Conservation (phyloP, 768 basidiomycete genomes). For the Antrodiella citrinella region DNA sequence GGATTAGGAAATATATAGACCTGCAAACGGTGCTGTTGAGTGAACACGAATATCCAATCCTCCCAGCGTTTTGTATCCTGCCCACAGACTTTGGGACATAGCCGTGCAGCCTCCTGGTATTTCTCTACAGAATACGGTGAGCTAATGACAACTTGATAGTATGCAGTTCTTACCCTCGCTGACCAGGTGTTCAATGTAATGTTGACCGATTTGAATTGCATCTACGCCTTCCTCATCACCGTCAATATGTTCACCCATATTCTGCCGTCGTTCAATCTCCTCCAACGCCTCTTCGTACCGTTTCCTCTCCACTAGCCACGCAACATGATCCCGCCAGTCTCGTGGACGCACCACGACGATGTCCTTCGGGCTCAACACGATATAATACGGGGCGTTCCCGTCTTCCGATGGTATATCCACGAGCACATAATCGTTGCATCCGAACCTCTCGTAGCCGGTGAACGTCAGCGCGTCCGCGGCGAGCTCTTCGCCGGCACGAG, state of each 20-base stretch:
- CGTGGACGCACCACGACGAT: constrained; percentile 81
- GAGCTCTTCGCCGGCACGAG: constrained; percentile 81
- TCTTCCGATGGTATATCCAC: constrained; percentile 35
- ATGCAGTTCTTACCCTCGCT: constrained; percentile 48
- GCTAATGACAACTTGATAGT: too few species aligned
- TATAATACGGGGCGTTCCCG: constrained; percentile 46
- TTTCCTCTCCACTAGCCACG: constrained; percentile 83
- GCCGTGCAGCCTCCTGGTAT: constrained; percentile 70
- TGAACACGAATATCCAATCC: constrained; percentile 89
- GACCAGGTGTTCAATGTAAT: constrained; percentile 82
- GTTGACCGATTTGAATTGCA: constrained; percentile 68
- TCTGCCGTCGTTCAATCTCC: constrained; percentile 64
- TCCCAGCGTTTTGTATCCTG: constrained; percentile 85
- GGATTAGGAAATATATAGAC: constrained; percentile 32
- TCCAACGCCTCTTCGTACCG: constrained; percentile 86
- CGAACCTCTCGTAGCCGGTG: constrained; percentile 71
- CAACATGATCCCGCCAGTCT: constrained; percentile 83
- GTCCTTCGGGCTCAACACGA: constrained; percentile 83
- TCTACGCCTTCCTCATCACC: constrained; percentile 34
- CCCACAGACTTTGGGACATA: constrained; percentile 82
- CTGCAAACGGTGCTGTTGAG: constrained; percentile 70
- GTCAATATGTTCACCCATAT: constrained; percentile 22
- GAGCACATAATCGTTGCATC: constrained; percentile 87
- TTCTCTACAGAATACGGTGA: constrained; percentile 31
- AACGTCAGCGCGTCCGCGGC: constrained; percentile 79